Percentiles rank a stretch among this genome's conserved stretches.
Evolutionary conservation across 495 filamentous ascomycete genomes (phyloP).

Genomic region (Penicillium waksmanii): DNA sequence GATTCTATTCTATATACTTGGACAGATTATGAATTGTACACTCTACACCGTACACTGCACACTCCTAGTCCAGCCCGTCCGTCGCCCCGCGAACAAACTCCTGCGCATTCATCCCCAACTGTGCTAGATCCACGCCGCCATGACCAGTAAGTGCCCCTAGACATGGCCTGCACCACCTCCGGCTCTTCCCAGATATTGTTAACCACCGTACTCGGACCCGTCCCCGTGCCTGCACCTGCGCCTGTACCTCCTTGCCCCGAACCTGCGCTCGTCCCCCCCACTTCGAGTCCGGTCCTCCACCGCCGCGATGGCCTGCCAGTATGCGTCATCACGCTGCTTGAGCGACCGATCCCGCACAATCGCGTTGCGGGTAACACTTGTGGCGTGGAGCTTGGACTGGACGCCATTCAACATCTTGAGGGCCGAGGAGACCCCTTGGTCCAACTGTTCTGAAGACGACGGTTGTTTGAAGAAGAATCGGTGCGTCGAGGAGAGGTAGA

Average conservation of each 20-base stretch:
- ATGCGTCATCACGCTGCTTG: constrained; percentile 56
- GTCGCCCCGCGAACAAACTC: constrained; percentile 50
- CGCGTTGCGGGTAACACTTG: constrained; percentile 60
- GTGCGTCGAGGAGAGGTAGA: constrained; percentile 80
- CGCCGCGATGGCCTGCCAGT: constrained; percentile 58
- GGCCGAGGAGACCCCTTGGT: constrained; percentile 42
- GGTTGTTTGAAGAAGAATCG: constrained; percentile 63
- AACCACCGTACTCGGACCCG: constrained; percentile 15
- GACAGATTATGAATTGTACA: background rate
- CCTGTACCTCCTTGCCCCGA: too few relatives aligned
- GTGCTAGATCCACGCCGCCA: constrained; percentile 51
- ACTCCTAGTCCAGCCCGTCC: constrained; percentile 41
- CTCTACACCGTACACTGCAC: background rate
- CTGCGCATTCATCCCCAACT: constrained; percentile 48
- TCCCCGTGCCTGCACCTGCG: constrained; percentile 4
- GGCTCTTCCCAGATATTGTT: constrained; percentile 56
- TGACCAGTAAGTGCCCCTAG: constrained; percentile 49
- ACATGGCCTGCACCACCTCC: constrained; percentile 59
- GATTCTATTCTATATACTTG: constrained; percentile 1
- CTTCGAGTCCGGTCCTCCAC: constrained; percentile 37
- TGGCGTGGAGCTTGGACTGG: constrained; percentile 53
- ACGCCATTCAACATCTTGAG: constrained; percentile 47
- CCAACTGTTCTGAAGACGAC: constrained; percentile 49
- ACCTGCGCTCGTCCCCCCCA: constrained; percentile 27
- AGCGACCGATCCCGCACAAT: constrained; percentile 60